These are phyloP conservation scores for Neurospora sp. DNA, from an alignment of 495 filamentous ascomycete genomes.

Conservation along the genomic window DNA sequence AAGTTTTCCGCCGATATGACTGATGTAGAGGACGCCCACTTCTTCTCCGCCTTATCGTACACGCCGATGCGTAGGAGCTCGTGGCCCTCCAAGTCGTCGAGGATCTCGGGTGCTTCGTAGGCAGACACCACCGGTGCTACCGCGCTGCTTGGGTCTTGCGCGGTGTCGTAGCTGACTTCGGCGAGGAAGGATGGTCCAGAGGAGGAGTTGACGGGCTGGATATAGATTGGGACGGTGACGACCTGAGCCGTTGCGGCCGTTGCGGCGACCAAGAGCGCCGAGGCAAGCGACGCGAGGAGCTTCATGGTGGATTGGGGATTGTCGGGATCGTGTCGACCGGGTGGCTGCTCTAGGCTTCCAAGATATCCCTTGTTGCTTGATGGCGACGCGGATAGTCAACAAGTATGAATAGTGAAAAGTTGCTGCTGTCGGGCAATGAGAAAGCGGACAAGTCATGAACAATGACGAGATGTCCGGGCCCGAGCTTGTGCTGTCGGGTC, in stretches of 20 bases:
- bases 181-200: conserved; percentile 31
- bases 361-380: neutral
- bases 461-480: neutral
- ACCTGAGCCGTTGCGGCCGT: conserved; percentile 11
- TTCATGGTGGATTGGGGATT: neutral
- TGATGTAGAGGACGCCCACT: conserved; percentile 40
- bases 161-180: conserved; percentile 35
- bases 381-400: neutral
- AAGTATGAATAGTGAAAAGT: neutral
- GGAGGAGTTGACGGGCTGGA: conserved; percentile 31
- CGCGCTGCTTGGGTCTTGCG: conserved; percentile 4
- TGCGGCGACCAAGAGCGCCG: conserved; percentile 22
- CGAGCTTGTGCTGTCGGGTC: neutral
- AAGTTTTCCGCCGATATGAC: conserved; percentile 40
- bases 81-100: conserved; percentile 12
- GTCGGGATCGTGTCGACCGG: neutral
- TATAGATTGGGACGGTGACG: conserved; percentile 30
- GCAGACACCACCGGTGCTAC: conserved; percentile 25
- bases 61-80: conserved; percentile 39
- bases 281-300: conserved; percentile 3
- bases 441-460: neutral
- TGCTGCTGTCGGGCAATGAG: neutral
- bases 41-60: conserved; percentile 27
- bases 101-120: conserved; percentile 39
- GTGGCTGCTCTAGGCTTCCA: neutral